Conservation (phyloP, 2,329 filamentous ascomycete genomes). For the Fusarium coffeatum region DNA sequence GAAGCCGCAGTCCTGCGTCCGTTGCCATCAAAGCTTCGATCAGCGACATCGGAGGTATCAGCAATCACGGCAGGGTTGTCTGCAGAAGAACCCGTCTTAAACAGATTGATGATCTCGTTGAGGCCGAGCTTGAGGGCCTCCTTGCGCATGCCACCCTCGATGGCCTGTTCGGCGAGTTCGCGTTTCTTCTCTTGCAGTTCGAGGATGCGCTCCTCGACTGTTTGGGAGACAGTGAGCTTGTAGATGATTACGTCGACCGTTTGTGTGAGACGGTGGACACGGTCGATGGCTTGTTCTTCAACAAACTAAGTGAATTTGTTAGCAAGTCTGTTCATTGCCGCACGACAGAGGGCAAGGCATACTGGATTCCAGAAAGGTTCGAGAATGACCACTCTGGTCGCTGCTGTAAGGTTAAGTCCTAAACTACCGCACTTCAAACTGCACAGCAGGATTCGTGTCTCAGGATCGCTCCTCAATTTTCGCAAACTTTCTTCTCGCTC, state of each 20-base stretch:
- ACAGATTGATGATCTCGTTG: constrained; percentile 92
- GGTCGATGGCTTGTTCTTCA: constrained; percentile 98
- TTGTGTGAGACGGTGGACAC: constrained; percentile 97
- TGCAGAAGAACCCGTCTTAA: constrained; percentile 70
- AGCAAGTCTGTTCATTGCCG: background rate
- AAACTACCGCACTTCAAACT: constrained; percentile 93
- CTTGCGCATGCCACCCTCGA: constrained; percentile 82
- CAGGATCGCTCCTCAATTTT: constrained; percentile 77
- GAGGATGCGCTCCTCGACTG: constrained; percentile 94
- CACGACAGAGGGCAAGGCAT: constrained; percentile 52
- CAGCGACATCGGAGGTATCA: constrained; percentile 30
- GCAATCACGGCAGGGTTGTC: constrained; percentile 33
- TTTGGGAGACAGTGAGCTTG: constrained; percentile 86
- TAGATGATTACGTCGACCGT: constrained; percentile 95
- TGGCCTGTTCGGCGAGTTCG: constrained; percentile 88
- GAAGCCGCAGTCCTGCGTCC: constrained; percentile 41
- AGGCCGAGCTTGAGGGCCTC: constrained; percentile 84
- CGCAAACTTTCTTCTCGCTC: constrained; percentile 87
- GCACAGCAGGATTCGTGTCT: constrained; percentile 86
- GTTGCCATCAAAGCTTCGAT: constrained; percentile 28
- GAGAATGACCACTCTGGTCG: constrained; percentile 91
- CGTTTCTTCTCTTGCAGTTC: constrained; percentile 94
- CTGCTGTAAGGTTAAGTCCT: constrained; percentile 93
- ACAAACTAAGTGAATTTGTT: constrained; percentile 73
- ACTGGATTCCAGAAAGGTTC: constrained; percentile 99